phyloP scores from a whole-genome alignment of 805 yeast genomes.

The Wickerhamomyces sydowiorum region DNA sequence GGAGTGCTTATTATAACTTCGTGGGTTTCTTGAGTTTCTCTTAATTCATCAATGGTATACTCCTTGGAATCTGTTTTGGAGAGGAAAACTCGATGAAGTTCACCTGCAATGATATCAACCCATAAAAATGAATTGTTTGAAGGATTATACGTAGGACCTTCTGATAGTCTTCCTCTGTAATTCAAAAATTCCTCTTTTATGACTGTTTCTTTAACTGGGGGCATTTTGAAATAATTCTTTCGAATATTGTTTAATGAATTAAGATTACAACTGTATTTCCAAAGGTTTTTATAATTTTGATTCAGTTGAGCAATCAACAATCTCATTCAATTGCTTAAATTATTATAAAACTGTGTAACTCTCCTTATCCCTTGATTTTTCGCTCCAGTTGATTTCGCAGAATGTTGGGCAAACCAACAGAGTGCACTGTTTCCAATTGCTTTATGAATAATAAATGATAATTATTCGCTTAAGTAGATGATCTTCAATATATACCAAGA shows the following conservation, averaged over 20 bases:
- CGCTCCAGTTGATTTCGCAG: no score
- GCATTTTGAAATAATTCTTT: neutral
- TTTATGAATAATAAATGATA: no score
- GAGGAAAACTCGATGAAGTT: constrained; percentile 27
- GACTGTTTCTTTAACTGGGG: neutral
- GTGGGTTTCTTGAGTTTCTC: constrained; percentile 24
- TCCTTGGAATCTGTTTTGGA: constrained; percentile 18
- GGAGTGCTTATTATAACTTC: constrained; percentile 31
- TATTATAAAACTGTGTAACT: no score
- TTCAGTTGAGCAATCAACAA: no score
- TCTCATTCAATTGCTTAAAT: no score
- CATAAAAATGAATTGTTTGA: constrained; percentile 42
- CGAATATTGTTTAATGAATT: neutral
- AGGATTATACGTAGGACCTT: constrained; percentile 61
- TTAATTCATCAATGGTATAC: constrained; percentile 20
- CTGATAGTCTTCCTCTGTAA: constrained; percentile 41
- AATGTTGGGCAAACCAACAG: no score
- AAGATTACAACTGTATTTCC: no score
- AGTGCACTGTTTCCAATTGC: no score
- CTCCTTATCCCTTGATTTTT: no score
- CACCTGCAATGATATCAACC: constrained; percentile 35
- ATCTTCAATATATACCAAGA: no score
- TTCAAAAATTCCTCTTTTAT: constrained; percentile 5
- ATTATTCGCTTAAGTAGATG: no score
- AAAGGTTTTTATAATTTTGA: no score